A percentile compares a stretch with the other conserved stretches of the same genome.
phyloP scores from a whole-genome alignment of 192 early-diverging fungal species.

The Physocladia obscura region DNA sequence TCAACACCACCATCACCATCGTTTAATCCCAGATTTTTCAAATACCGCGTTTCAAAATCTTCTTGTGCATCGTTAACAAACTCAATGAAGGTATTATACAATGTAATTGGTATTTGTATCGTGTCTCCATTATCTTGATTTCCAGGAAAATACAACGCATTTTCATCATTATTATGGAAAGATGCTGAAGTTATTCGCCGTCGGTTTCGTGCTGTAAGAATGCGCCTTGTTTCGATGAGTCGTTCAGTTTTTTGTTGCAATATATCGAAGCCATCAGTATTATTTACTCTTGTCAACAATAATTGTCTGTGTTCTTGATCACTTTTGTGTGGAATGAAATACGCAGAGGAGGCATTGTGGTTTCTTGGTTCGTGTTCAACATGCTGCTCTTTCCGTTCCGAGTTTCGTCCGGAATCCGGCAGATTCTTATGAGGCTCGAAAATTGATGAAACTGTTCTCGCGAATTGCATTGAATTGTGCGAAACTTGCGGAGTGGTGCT shows the following conservation, averaged over 20 bases:
- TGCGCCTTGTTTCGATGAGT: not conserved
- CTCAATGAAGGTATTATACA: slow-evolving; percentile 4
- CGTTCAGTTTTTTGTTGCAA: not conserved
- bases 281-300: not conserved
- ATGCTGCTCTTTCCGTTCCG: too few relatives aligned
- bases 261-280: not conserved
- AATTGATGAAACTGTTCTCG: not conserved
- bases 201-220: not conserved
- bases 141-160: not conserved
- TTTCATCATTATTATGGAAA: not conserved
- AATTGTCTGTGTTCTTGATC: not conserved
- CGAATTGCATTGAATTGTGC: not conserved
- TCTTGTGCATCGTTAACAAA: slow-evolving; percentile 5
- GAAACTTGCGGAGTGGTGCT: not conserved
- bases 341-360: too few relatives aligned
- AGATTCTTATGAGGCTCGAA: not conserved
- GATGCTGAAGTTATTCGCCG: not conserved
- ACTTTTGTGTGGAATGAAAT: too few relatives aligned
- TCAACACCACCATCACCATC: not conserved
- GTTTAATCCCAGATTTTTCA: not conserved
- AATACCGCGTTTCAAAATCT: not conserved
- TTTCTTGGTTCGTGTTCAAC: too few relatives aligned
- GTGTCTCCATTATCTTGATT: not conserved
- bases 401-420: not conserved
- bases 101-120: not conserved